Percentiles rank a stretch among this genome's conserved stretches.
Conservation (phyloP, 202 grass and related monocot genomes). For the Setaria italica region DNA sequence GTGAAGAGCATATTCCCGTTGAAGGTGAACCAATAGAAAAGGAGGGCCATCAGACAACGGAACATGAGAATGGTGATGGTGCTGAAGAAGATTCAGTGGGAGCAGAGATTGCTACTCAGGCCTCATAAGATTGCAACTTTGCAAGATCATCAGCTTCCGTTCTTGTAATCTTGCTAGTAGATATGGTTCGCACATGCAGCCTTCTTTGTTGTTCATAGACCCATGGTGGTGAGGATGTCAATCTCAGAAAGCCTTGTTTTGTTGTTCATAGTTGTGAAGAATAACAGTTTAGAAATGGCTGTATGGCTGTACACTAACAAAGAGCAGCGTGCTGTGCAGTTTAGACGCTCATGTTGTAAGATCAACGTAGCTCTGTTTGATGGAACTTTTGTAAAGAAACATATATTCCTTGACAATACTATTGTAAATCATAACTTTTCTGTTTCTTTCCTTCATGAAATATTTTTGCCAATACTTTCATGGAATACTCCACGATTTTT, state of each 20-base stretch:
- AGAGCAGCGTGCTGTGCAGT: conserved; percentile 20
- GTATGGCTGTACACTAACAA: conserved; percentile 39
- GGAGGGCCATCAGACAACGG: conserved; percentile 20
- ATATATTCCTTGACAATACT: conserved; percentile 7
- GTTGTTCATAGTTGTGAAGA: conserved; percentile 24
- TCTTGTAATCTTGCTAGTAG: background rate
- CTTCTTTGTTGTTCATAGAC: conserved; percentile 39
- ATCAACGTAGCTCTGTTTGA: background rate
- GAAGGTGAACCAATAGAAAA: conserved; percentile 47
- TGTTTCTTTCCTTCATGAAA: background rate
- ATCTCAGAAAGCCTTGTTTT: background rate
- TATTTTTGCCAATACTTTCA: background rate
- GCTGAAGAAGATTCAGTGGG: conserved; percentile 24
- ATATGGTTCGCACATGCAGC: background rate
- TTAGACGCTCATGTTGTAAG: conserved; percentile 38
- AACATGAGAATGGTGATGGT: conserved; percentile 31
- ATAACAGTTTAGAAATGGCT: conserved; percentile 19
- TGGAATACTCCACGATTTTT: background rate
- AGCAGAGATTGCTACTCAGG: conserved; percentile 11
- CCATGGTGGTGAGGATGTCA: conserved; percentile 16
- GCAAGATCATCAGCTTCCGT: conserved; percentile 14
- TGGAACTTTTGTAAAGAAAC: conserved; percentile 28
- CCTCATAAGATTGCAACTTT: conserved; percentile 25
- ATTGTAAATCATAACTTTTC: conserved; percentile 30
- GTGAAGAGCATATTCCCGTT: conserved; percentile 45